Evolutionary conservation across 2,329 filamentous ascomycete genomes (phyloP), one percentile per base, ranked within the genome.

Genomic region (Monosporascus sp.): DNA sequence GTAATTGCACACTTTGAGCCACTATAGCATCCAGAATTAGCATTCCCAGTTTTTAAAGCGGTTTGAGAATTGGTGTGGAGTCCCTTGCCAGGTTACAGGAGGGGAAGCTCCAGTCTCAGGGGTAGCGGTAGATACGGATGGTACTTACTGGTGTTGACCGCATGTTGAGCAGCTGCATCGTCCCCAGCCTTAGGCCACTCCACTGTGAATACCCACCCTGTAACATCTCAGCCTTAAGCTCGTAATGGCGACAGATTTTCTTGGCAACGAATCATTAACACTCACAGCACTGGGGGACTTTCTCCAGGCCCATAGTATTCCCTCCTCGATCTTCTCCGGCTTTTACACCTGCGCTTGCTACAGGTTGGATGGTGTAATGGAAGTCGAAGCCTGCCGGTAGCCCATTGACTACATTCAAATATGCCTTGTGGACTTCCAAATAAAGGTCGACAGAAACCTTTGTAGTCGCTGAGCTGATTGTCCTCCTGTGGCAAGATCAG

Each of bases 361-460:
- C 27, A 3, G 58, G 51, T 31, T 59, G 57, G 24, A 60, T 49
- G 6, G 37, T 57, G 42, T 56, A 61, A 8, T 38, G 53, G 6
- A 61, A 8, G 27, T 50, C 51, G 6, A 25, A 36, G 6, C 17
- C 31, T 3, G 5, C 47, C 8, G 47, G 37, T 7, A 51, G 24
- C 20, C 53, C 53, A 2, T 49, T 27, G 17, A 53, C 14, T 14
- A 41, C 48, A 4, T 54, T 25, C 1, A 48, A 39, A 18, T 51
- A 62, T 3, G 38, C 18, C 39, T 53, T 45, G 25, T 60, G 51
- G 3, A 54, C 48, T 4, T 53, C 34, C 4, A 57, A 11, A 25
- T 62, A 60, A 2, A 59, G 46, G 15, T 57, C 55, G 14, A 46
- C n/a, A 3, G 49, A 52, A n/a, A 60, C 39, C 47, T 51, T 58